Evolutionary conservation across 2,329 filamentous ascomycete genomes (phyloP), one percentile per base, ranked within the genome.

Genomic region (Iodosphaeria phyllophila): DNA sequence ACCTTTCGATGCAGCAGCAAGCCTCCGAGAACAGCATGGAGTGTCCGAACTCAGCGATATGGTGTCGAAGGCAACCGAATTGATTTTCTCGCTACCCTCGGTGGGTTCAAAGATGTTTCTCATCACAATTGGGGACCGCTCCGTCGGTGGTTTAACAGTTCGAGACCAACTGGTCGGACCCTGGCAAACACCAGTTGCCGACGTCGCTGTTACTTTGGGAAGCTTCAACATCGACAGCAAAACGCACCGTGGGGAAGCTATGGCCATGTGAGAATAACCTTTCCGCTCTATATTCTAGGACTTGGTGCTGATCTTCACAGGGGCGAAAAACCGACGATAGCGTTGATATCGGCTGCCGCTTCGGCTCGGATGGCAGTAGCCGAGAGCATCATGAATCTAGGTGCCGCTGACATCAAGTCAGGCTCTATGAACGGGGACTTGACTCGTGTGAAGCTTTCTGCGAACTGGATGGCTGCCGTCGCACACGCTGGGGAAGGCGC

Each of bases 381-480:
- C 1, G 89, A 98, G 52, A 82, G 78, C 30, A 58, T 98, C 31
- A 73, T 92, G 66, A 98, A 98, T 48, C 60, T 98, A 30, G 83
- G 79, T 18, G 89, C 89, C 28, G 30, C 30, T 8, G 19, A 32
- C 13, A 32, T 32, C 24, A 28, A 28, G 25, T 22, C 23, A 8
- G 25, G 25, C 12, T 13, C n/a, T 2, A 11, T 10, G 6, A 21
- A 74, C 28, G 77, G 75, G 22, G 71, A 78, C 27, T 56, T 95
- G 25, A 66, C 66, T 30, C 72, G 79, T 21, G 73, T 95, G 32
- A 76, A 86, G 45, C 65, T 95, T 7, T 93, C 84, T 3, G 86
- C 86, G 24, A 95, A 98, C 54, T 98, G 86, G 86, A 95, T 95
- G 89, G 84, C 83, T 3, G 86, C 86, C n/a, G 79, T 84, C 31